phyloP scores from a whole-genome alignment of 495 filamentous ascomycete genomes.

The Chaetomidium leptoderma region DNA sequence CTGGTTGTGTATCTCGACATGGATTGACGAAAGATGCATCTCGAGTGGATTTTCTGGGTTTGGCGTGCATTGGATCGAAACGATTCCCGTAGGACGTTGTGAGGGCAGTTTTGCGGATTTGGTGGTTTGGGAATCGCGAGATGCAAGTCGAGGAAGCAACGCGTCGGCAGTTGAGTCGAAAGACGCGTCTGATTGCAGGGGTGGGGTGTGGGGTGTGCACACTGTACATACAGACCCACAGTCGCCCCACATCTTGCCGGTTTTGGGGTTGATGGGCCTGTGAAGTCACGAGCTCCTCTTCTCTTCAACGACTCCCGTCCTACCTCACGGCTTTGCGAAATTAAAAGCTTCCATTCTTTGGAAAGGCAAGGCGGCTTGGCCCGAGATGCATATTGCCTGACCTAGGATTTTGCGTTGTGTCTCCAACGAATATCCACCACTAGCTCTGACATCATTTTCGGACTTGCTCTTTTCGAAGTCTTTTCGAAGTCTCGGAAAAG shows the following conservation, averaged over 20 bases:
- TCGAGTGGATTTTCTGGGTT: conserved; percentile 15
- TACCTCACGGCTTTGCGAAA: neutral
- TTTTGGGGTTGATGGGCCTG: neutral
- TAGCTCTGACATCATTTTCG: no score
- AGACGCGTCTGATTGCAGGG: conserved; percentile 12
- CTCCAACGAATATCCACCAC: no score
- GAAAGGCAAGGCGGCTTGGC: no score
- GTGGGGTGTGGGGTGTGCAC: neutral
- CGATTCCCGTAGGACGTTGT: conserved; percentile 22
- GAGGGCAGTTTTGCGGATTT: conserved; percentile 19
- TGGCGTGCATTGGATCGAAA: conserved; percentile 4
- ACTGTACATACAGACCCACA: no score
- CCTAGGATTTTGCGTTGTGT: no score
- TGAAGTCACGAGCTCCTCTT: no score
- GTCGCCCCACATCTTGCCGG: neutral
- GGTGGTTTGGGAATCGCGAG: conserved; percentile 7
- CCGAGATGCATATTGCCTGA: no score
- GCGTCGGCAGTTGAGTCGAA: neutral
- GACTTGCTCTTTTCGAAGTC: no score
- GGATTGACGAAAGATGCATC: conserved; percentile 13
- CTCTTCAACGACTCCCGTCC: no score
- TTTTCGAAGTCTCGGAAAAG: no score
- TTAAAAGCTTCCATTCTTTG: no score
- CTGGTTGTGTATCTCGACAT: conserved; percentile 25
- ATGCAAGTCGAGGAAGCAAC: neutral